Percentiles rank a stretch among this genome's conserved stretches.
Conservation (phyloP, 1,284 basidiomycete species). For the Acaromyces ingoldii region DNA sequence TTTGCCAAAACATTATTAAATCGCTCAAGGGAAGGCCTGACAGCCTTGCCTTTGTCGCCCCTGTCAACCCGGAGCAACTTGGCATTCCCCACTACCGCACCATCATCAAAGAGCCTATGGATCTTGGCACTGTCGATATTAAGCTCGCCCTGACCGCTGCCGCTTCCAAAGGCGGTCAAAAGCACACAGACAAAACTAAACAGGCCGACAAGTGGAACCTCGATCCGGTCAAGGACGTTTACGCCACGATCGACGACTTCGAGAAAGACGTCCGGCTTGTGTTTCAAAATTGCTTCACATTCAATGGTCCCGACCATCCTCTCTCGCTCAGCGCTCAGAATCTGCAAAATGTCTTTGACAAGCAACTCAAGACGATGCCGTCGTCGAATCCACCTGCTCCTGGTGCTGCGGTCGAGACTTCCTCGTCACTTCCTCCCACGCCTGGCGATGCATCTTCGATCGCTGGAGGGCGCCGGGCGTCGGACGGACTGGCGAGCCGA, state of each 20-base stretch:
- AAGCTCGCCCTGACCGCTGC: slow-evolving; percentile 57
- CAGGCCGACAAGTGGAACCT: slow-evolving; percentile 27
- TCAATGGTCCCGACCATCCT: slow-evolving; percentile 82
- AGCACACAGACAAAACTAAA: slow-evolving; percentile 41
- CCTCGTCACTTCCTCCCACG: neutral
- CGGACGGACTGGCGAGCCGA: slow-evolving; percentile 61
- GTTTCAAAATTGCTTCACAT: slow-evolving; percentile 80
- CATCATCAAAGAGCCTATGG: slow-evolving; percentile 88
- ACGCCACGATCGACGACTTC: slow-evolving; percentile 28
- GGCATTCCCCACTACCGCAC: slow-evolving; percentile 85
- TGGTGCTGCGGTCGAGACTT: slow-evolving; percentile 55
- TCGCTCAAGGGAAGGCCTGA: slow-evolving; percentile 83
- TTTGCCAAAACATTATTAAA: slow-evolving; percentile 72
- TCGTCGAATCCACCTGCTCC: slow-evolving; percentile 43
- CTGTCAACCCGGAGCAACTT: slow-evolving; percentile 85
- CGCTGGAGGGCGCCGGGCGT: slow-evolving; percentile 62
- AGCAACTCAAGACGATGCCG: slow-evolving; percentile 59
- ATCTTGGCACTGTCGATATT: slow-evolving; percentile 85
- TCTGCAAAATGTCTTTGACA: slow-evolving; percentile 80
- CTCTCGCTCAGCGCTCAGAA: slow-evolving; percentile 73
- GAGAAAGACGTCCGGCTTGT: slow-evolving; percentile 56
- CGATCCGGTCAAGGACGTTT: slow-evolving; percentile 34
- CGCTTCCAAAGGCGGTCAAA: slow-evolving; percentile 27
- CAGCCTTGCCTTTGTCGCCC: slow-evolving; percentile 71
- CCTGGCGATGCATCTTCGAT: slow-evolving; percentile 23